Base-by-base conservation (phyloP, 2,329 filamentous ascomycete species). In the Cytospora piceae region DNA sequence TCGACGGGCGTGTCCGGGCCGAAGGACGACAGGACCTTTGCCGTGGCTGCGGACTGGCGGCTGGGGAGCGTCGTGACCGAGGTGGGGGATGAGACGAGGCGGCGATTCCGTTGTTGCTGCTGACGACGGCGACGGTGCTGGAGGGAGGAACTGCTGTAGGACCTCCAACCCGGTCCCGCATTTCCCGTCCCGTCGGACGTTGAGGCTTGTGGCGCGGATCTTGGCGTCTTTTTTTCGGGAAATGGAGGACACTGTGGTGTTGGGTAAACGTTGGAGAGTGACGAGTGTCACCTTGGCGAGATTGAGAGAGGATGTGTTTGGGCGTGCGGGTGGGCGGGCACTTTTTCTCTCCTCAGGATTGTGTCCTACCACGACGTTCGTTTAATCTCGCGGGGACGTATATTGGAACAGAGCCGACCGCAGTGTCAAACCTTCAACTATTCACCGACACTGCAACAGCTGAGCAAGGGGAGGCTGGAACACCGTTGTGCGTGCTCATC, bases 161-260 rank as follows among this genome's bases (percentile, higher is more conserved):
- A 93, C 90, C 73, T 92, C 84, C 39, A 92, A 82, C 4, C 86
- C 85, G 74, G 93, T 93, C 29, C 87, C 84, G 68, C 88, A 87
- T 74, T 93, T 94, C 37, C 90, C 90, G 61, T 91, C 90, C 31
- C 90, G 84, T 34, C 90, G 85, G 53, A 83, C 82, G 42, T 79
- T 77, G 63, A 90, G 74, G 29, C 73, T 80, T 2, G 84, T 84
- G 22, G 90, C 90, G 37, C 90, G 87, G 51, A 91, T 80, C 76
- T 93, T 93, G 57, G 86, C 83, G 78, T 94, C 90, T 77, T 93
- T 90, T 90, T 8, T 77, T 76, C 1, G 90, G 90, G 73, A 87
- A 92, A 72, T 86, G 78, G 3, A 88, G 85, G 39, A 91, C 83
- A 68, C 87, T 91, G 73, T 58, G 49, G 11, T 8, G n/a, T 54